Evolutionary conservation across 2,329 filamentous ascomycete genomes (phyloP).

Genomic region (Xylogone sp.): DNA sequence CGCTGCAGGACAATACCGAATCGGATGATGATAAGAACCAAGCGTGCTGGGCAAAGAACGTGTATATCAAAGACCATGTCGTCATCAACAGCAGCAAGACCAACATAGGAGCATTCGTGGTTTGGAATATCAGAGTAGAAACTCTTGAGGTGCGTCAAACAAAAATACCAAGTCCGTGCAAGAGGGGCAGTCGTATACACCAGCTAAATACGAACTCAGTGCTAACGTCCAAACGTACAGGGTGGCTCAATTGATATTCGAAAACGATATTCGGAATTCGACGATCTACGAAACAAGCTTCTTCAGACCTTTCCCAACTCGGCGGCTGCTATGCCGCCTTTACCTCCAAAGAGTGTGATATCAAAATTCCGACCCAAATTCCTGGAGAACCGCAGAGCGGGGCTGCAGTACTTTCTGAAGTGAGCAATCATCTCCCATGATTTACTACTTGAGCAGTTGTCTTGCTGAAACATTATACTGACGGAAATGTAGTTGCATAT

Average conservation of each 20-base stretch:
- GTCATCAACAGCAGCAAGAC: constrained; percentile 37
- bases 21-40: constrained; percentile 47
- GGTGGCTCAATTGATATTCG: constrained; percentile 59
- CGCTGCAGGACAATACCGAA: constrained; percentile 52
- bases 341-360: constrained; percentile 89
- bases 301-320: constrained; percentile 80
- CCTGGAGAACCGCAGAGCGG: constrained; percentile 76
- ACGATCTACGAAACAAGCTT: constrained; percentile 71
- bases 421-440: constrained; percentile 43
- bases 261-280: constrained; percentile 90
- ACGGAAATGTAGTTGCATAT: constrained; percentile 63
- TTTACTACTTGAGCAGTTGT: not conserved
- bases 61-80: constrained; percentile 54
- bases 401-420: constrained; percentile 92
- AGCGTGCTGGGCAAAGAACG: constrained; percentile 63
- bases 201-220: not conserved
- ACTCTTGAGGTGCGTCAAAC: constrained; percentile 77
- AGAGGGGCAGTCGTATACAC: too few species aligned
- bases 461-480: constrained; percentile 10
- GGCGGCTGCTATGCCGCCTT: constrained; percentile 76
- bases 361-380: constrained; percentile 83
- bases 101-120: constrained; percentile 76
- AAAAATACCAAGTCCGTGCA: too few species aligned
- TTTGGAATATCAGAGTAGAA: constrained; percentile 87
- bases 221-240: constrained; percentile 32